Conservation (phyloP, 495 filamentous ascomycete genomes). For the Corynascus novoguineensis region DNA sequence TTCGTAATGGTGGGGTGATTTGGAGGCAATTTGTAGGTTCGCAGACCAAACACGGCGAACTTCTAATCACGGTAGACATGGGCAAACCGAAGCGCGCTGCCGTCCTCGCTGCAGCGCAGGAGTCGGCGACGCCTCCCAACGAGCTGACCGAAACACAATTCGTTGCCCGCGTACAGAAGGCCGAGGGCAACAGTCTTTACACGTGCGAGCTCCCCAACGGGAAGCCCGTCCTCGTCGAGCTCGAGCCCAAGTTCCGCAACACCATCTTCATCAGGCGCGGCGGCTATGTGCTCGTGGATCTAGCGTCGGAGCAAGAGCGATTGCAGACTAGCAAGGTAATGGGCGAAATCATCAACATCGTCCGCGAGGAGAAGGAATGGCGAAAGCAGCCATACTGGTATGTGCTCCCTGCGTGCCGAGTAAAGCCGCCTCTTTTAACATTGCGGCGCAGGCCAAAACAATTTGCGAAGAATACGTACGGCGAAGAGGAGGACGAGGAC, state of each 20-base stretch:
- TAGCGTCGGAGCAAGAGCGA: slow-evolving; percentile 53
- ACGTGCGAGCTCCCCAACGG: slow-evolving; percentile 55
- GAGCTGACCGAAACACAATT: slow-evolving; percentile 57
- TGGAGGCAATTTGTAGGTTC: not conserved
- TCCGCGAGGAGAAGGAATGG: slow-evolving; percentile 87
- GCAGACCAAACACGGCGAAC: not conserved
- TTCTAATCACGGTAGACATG: slow-evolving; percentile 43
- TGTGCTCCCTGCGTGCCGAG: slow-evolving; percentile 12
- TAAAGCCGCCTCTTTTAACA: slow-evolving; percentile 1
- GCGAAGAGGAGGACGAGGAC: slow-evolving; percentile 64
- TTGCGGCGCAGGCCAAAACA: slow-evolving; percentile 63
- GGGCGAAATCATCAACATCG: slow-evolving; percentile 89
- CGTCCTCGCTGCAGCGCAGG: slow-evolving; percentile 64
- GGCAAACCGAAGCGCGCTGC: slow-evolving; percentile 68
- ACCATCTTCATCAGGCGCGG: slow-evolving; percentile 87
- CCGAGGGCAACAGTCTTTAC: slow-evolving; percentile 84
- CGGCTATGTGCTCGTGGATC: slow-evolving; percentile 80
- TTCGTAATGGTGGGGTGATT: slow-evolving; percentile 14
- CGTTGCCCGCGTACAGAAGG: slow-evolving; percentile 71
- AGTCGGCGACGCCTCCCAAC: slow-evolving; percentile 67
- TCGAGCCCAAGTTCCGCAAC: slow-evolving; percentile 75
- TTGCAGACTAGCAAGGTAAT: slow-evolving; percentile 71
- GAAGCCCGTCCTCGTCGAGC: slow-evolving; percentile 64
- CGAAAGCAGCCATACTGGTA: slow-evolving; percentile 88
- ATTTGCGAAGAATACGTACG: slow-evolving; percentile 60